Percentiles rank a stretch among this genome's conserved stretches.
Evolutionary conservation across 2,329 filamentous ascomycete species (phyloP).

Genomic region (Tolypocladium guangdongense): DNA sequence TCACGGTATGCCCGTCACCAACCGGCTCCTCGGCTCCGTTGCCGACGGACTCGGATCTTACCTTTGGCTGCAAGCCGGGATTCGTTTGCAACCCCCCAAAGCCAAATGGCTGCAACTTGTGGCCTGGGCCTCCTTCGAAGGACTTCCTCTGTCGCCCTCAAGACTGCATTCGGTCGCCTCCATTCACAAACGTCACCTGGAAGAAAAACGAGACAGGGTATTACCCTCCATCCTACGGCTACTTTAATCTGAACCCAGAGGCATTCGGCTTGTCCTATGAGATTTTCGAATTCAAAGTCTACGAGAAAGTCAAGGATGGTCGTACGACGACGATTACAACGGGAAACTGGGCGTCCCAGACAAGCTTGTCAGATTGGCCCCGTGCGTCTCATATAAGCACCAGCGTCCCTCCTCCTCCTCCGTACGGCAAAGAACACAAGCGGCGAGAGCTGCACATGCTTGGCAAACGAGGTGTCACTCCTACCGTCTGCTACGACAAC

Average conservation of each 20-base stretch:
- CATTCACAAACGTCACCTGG: constrained; percentile 29
- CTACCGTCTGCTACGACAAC: constrained; percentile 36
- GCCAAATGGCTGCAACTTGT: constrained; percentile 39
- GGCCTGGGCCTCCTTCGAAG: constrained; percentile 31
- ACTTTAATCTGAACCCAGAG: constrained; percentile 52
- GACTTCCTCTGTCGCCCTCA: constrained; percentile 34
- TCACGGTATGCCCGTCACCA: constrained; percentile 33
- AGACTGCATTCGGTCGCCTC: constrained; percentile 33
- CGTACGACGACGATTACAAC: constrained; percentile 35
- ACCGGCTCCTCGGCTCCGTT: constrained; percentile 24
- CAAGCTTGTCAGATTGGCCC: constrained; percentile 28
- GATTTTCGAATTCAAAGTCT: constrained; percentile 41
- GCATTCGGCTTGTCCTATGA: constrained; percentile 53
- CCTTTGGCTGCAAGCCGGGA: constrained; percentile 44
- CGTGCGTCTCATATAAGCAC: background rate
- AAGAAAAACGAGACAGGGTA: constrained; percentile 32
- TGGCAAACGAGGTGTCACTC: constrained; percentile 30
- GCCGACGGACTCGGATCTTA: constrained; percentile 27
- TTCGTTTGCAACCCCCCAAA: constrained; percentile 41
- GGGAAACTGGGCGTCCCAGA: constrained; percentile 44
- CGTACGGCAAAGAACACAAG: constrained; percentile 7
- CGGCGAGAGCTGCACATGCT: constrained; percentile 14
- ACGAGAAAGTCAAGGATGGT: constrained; percentile 24
- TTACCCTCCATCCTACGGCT: constrained; percentile 39
- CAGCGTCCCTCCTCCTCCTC: constrained; percentile 1